These are phyloP conservation scores for Komagataella pastoris DNA, from an alignment of 805 yeast genomes.

Conservation along the genomic window DNA sequence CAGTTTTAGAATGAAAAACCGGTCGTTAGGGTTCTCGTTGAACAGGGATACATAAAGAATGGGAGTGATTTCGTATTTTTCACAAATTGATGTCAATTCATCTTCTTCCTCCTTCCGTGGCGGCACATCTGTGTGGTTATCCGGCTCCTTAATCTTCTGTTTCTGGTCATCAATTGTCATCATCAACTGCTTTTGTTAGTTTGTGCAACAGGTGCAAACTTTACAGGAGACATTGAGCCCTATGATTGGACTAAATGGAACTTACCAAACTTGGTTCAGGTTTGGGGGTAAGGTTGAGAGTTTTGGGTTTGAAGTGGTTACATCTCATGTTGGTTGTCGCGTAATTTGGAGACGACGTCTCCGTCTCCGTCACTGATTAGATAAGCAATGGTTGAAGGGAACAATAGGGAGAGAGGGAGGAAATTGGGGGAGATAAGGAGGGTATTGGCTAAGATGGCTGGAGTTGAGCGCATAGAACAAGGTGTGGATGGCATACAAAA, in stretches of 20 bases:
- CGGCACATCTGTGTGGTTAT: neutral
- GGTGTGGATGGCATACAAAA: neutral
- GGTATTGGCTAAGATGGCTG: neutral
- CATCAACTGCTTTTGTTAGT: neutral
- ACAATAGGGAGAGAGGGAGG: neutral
- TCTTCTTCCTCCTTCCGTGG: neutral
- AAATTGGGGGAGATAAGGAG: neutral
- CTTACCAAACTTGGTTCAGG: neutral
- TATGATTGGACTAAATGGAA: neutral
- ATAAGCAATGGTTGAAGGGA: neutral
- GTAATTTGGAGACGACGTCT: neutral
- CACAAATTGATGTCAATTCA: conserved; percentile 8
- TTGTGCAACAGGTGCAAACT: neutral
- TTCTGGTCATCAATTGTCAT: neutral
- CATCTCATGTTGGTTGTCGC: neutral
- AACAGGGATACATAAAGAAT: conserved; percentile 20
- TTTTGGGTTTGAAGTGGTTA: neutral
- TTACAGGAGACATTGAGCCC: neutral
- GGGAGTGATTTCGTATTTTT: conserved; percentile 7
- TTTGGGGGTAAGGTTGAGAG: neutral
- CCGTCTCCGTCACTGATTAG: neutral
- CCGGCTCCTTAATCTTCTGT: neutral
- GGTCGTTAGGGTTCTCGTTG: conserved; percentile 24
- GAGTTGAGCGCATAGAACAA: neutral
- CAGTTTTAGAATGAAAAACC: conserved; percentile 32